phyloP scores from a whole-genome alignment of 805 yeast species.

The Metschnikowia reukaufii region DNA sequence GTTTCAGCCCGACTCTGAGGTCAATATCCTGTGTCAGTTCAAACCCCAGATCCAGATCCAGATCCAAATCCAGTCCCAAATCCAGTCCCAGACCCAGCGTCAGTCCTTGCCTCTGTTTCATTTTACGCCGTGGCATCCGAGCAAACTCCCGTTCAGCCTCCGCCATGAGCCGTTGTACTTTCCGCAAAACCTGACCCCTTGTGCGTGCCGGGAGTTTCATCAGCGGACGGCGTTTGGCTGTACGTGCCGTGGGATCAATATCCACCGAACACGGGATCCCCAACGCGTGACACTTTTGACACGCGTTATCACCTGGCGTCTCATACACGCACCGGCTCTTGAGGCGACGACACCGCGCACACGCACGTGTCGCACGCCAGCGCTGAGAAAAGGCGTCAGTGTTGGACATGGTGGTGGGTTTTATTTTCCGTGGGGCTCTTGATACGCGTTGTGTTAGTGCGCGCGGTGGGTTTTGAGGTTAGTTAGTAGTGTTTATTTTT shows the following conservation, averaged over 20 bases:
- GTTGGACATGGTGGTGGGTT: background rate
- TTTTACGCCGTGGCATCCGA: too few relatives aligned
- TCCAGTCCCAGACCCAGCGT: too few relatives aligned
- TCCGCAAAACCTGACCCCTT: slow-evolving; percentile 4
- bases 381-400: slow-evolving; percentile 37
- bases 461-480: too few relatives aligned
- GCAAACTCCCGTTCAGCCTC: slow-evolving; percentile 10
- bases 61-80: background rate
- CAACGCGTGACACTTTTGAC: slow-evolving; percentile 46
- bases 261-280: slow-evolving; percentile 50
- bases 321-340: slow-evolving; percentile 54
- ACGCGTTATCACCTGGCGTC: slow-evolving; percentile 43
- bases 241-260: slow-evolving; percentile 49
- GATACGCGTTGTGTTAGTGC: too few relatives aligned
- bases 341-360: slow-evolving; percentile 55
- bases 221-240: slow-evolving; percentile 18
- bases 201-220: slow-evolving; percentile 6
- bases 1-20: too few relatives aligned
- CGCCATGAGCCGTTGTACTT: slow-evolving; percentile 9
- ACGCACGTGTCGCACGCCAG: slow-evolving; percentile 50
- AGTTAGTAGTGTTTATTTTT: too few relatives aligned
- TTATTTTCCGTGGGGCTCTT: too few relatives aligned
- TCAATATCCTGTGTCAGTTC: too few relatives aligned
- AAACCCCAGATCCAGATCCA: too few relatives aligned
- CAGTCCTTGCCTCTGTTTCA: too few relatives aligned